Conservation (phyloP, 176 grass and related monocot species). For the Calamus simplicifolius region DNA sequence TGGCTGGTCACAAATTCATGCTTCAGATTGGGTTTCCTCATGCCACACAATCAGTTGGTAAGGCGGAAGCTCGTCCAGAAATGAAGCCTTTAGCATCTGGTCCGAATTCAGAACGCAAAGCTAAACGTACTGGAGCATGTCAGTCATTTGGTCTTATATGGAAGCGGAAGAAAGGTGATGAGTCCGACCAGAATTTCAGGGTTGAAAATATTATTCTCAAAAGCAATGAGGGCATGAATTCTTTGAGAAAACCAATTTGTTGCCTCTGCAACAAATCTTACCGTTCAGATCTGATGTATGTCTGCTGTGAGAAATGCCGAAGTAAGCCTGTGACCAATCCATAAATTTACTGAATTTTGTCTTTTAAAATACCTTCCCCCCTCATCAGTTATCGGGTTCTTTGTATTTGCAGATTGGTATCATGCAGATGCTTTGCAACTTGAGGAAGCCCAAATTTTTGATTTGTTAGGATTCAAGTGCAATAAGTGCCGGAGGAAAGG, state of each 20-base stretch:
- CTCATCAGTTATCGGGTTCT: neutral
- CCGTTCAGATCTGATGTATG: slow-evolving; percentile 52
- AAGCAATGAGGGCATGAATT: slow-evolving; percentile 43
- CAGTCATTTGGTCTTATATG: slow-evolving; percentile 78
- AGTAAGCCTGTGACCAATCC: slow-evolving; percentile 40
- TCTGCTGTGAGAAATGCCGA: slow-evolving; percentile 73
- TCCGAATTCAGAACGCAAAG: slow-evolving; percentile 29
- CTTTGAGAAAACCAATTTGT: slow-evolving; percentile 40
- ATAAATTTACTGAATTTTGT: slow-evolving; percentile 16
- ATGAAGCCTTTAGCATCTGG: slow-evolving; percentile 20
- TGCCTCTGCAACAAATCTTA: slow-evolving; percentile 75
- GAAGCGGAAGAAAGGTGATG: slow-evolving; percentile 49
- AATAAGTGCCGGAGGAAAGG: slow-evolving; percentile 83
- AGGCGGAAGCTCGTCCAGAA: slow-evolving; percentile 28
- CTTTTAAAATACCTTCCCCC: slow-evolving; percentile 5
- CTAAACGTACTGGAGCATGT: slow-evolving; percentile 20
- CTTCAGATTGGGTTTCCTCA: neutral
- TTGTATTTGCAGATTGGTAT: slow-evolving; percentile 73
- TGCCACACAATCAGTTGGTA: slow-evolving; percentile 15
- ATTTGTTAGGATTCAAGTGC: slow-evolving; percentile 70
- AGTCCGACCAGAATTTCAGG: slow-evolving; percentile 52
- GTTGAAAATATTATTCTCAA: slow-evolving; percentile 65
- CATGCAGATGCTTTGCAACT: slow-evolving; percentile 88
- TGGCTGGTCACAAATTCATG: neutral
- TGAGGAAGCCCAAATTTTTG: slow-evolving; percentile 53